A percentile compares a stretch with the other conserved stretches of the same genome.
Evolutionary conservation across 208 protist species (phyloP).

Genomic region (Vickermania ingenoplastis): DNA sequence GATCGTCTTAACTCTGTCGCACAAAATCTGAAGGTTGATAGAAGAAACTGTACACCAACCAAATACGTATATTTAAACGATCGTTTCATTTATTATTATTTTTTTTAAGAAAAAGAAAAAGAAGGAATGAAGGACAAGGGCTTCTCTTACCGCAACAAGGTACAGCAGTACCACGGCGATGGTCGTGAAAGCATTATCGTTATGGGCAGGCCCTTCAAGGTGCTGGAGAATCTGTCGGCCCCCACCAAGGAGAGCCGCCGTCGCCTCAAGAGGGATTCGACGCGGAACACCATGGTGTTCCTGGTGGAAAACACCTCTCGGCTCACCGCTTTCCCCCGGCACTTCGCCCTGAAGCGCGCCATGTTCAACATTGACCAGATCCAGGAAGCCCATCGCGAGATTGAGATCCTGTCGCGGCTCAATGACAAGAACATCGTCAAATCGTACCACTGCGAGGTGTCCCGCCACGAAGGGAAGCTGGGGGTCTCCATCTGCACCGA

Average conservation of each 20-base stretch:
- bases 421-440: constrained; percentile 76
- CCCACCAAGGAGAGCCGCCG: constrained; percentile 21
- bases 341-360: constrained; percentile 67
- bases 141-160: constrained; percentile 72
- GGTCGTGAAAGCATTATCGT: constrained; percentile 68
- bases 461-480: constrained; percentile 69
- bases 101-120: neutral
- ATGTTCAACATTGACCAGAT: constrained; percentile 71
- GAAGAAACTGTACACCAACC: too few species aligned
- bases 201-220: constrained; percentile 74
- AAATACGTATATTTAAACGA: too few species aligned
- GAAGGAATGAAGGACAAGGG: constrained; percentile 42
- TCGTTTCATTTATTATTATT: too few species aligned
- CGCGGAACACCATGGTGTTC: constrained; percentile 36
- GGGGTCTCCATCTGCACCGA: constrained; percentile 76
- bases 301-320: constrained; percentile 63
- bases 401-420: constrained; percentile 58
- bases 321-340: constrained; percentile 49
- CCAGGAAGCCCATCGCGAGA: constrained; percentile 58
- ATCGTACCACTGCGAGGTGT: constrained; percentile 67
- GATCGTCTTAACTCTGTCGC: too few species aligned
- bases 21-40: too few species aligned
- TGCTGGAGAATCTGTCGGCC: constrained; percentile 45
- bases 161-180: constrained; percentile 73
- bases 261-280: constrained; percentile 19